Base-by-base conservation (phyloP, 192 early-diverging fungal species). In the Gamsiella multidivaricata region DNA sequence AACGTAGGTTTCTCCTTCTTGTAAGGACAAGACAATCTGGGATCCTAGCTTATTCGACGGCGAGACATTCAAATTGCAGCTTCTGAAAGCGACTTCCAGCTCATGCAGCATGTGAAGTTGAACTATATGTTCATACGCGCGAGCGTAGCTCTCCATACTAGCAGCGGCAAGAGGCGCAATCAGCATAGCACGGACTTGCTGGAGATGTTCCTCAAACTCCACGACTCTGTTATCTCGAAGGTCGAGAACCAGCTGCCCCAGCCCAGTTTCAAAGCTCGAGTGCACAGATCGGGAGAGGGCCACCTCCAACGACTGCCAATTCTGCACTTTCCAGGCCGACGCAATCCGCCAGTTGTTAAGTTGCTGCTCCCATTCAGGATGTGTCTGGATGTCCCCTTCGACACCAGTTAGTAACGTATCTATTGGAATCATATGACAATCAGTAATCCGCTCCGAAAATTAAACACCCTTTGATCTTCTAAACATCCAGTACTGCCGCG, bases 101-200 rank as follows among this genome's bases (percentile, higher is more conserved):
- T 94, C 94, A 34, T 86, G 81, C 18, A 94, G 79, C 81, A 92
- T 85, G 51, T 89, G 86, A 4, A 95, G 79, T 62, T 90, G 87
- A 17, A 91, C 69, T 9, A 89, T 65, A 23, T 63, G 61, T 34
- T 89, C 88, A 50, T 95, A 91, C 2, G 81, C 72, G 3, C 88
- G 61, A 9, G 69, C 50, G 53, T 94, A 95, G 2, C 89, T 87
- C 54, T 92, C 88, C 83, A 89, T 85, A 47, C 86, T 85, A 0
- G 90, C 87, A 28, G 87, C 85, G 0, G 87, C 76, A 10, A 94
- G 72, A 0, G 85, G 73, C 0, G 80, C 79, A 15, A 87, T 82
- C 12, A 92, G 56, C 7, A 60, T 70, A 5, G 73, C 57, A 0
- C 91, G 82, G 1, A 82, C 81, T 33, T 71, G 60, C 6, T 80